A percentile compares a stretch with the other conserved stretches of the same genome.
These are phyloP conservation scores for Penicillium sp. DNA, from an alignment of 2,329 filamentous ascomycete genomes.

Conservation along the genomic window DNA sequence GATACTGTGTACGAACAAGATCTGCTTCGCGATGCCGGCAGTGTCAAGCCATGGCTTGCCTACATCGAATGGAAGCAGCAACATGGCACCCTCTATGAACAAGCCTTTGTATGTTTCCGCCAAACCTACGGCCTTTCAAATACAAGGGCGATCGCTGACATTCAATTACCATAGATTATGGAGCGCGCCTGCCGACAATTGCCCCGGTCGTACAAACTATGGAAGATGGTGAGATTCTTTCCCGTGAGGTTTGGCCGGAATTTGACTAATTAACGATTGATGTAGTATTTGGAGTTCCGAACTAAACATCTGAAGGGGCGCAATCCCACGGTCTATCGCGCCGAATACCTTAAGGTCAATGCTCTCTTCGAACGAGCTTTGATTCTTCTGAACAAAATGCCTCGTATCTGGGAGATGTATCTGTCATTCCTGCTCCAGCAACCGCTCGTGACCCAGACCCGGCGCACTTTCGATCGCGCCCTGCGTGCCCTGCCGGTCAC, in stretches of 20 bases:
- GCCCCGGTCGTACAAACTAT: slow-evolving; percentile 94
- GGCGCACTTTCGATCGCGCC: slow-evolving; percentile 87
- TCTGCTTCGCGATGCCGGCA: slow-evolving; percentile 78
- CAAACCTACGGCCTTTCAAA: not conserved
- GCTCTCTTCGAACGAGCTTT: slow-evolving; percentile 88
- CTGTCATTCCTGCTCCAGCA: slow-evolving; percentile 85
- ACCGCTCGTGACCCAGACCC: slow-evolving; percentile 82
- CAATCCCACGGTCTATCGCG: slow-evolving; percentile 74
- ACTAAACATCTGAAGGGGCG: slow-evolving; percentile 76
- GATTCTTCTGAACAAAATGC: slow-evolving; percentile 97
- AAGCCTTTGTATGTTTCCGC: slow-evolving; percentile 62
- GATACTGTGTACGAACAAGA: slow-evolving; percentile 97
- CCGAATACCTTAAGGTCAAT: slow-evolving; percentile 91
- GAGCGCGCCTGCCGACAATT: slow-evolving; percentile 88
- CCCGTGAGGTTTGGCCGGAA: not conserved
- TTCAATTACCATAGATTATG: slow-evolving; percentile 55
- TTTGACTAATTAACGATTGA: slow-evolving; percentile 14
- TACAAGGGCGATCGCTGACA: not conserved
- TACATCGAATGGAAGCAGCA: slow-evolving; percentile 90
- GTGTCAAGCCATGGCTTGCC: slow-evolving; percentile 89
- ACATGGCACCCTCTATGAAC: slow-evolving; percentile 80
- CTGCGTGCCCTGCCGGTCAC: slow-evolving; percentile 88
- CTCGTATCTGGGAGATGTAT: slow-evolving; percentile 97
- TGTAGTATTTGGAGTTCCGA: slow-evolving; percentile 79
- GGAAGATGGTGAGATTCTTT: slow-evolving; percentile 71